Conservation (phyloP, 305 asterid species). For the Andrographis paniculata region DNA sequence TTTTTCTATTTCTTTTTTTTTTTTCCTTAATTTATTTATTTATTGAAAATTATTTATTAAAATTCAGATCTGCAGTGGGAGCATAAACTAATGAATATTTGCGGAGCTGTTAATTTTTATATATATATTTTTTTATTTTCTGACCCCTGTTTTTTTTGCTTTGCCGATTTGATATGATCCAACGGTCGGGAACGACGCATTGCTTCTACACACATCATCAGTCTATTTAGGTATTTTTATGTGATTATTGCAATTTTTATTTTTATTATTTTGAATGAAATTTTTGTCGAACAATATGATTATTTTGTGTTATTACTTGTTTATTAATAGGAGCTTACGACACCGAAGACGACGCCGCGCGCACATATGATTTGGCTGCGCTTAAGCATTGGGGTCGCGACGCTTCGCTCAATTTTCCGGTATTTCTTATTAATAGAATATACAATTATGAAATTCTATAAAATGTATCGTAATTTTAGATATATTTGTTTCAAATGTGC, state of each 20-base stretch:
- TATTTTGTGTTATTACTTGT: background rate
- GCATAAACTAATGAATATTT: too few relatives aligned
- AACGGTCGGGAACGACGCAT: conserved; percentile 40
- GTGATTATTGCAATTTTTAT: background rate
- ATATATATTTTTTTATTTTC: conserved; percentile 16
- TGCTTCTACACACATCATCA: conserved; percentile 35
- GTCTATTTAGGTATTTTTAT: conserved; percentile 66
- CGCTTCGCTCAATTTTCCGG: conserved; percentile 65
- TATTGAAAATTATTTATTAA: background rate
- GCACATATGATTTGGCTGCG: conserved; percentile 91
- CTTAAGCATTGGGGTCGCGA: conserved; percentile 82
- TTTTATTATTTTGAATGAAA: too few relatives aligned
- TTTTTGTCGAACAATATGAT: background rate
- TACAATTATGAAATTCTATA: background rate
- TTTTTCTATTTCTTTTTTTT: background rate
- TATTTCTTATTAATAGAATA: conserved; percentile 19
- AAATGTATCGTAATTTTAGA: background rate
- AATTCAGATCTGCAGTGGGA: conserved; percentile 37
- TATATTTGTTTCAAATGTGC: too few relatives aligned
- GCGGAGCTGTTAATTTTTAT: too few relatives aligned
- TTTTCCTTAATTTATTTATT: background rate
- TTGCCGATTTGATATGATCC: conserved; percentile 25
- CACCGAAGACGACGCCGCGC: conserved; percentile 78
- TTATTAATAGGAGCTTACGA: conserved; percentile 72
- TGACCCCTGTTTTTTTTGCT: conserved; percentile 33